Percentiles rank a stretch among this genome's conserved stretches.
Conservation (phyloP, 495 filamentous ascomycete genomes). For the Lindgomyces ingoldianus region DNA sequence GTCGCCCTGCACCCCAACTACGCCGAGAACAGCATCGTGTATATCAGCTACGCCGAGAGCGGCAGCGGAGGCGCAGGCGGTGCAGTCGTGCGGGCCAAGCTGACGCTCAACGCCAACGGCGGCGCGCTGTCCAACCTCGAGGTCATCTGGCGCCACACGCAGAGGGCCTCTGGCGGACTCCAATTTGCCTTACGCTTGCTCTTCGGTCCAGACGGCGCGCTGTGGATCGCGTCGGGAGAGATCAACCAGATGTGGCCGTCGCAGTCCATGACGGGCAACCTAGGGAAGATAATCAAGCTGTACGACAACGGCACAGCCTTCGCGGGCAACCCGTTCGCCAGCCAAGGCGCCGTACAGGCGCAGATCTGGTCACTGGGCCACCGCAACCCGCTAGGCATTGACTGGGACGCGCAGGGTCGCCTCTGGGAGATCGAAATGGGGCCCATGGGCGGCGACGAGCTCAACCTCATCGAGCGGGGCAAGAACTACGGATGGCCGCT, state of each 20-base stretch:
- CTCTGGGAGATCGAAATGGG: constrained; percentile 26
- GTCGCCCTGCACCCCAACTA: constrained; percentile 21
- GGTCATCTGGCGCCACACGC: constrained; percentile 27
- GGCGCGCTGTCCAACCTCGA: constrained; percentile 13
- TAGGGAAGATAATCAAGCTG: constrained; percentile 20
- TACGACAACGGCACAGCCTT: constrained; percentile 27
- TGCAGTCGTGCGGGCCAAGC: constrained; percentile 15
- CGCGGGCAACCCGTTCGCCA: constrained; percentile 24
- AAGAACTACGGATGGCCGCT: constrained; percentile 23
- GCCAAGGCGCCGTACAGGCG: constrained; percentile 18
- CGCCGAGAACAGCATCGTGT: constrained; percentile 20
- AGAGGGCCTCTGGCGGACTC: constrained; percentile 17
- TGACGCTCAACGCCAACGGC: constrained; percentile 20
- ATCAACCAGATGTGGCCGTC: constrained; percentile 20
- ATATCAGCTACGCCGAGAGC: constrained; percentile 27
- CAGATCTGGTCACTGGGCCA: constrained; percentile 25
- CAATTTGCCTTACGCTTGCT: constrained; percentile 20
- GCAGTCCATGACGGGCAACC: constrained; percentile 21
- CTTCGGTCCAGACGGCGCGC: constrained; percentile 19
- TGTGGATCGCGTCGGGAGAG: constrained; percentile 21
- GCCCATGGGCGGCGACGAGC: constrained; percentile 25
- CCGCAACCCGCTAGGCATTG: constrained; percentile 23
- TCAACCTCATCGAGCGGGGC: constrained; percentile 20
- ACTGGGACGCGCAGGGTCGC: constrained; percentile 20
- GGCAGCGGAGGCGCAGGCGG: constrained; percentile 17